These are phyloP conservation scores for Ustilago loliicola DNA, from an alignment of 1,284 basidiomycete genomes.

Conservation along the genomic window DNA sequence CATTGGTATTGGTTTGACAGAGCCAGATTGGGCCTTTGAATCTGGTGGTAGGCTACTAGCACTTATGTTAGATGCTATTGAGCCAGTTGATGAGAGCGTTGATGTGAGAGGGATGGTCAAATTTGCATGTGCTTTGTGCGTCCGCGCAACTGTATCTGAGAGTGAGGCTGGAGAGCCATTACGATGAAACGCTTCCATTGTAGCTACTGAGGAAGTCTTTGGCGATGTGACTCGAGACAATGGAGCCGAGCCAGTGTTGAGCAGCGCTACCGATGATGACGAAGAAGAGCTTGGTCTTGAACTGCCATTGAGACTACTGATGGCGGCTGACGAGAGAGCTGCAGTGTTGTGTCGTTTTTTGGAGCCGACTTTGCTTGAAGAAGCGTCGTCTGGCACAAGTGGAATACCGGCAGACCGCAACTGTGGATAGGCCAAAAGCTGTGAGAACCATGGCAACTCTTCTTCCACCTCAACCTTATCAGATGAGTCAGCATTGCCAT, in stretches of 20 bases:
- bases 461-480: constrained; percentile 23
- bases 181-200: constrained; percentile 27
- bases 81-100: constrained; percentile 34
- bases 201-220: constrained; percentile 18
- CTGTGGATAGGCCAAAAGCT: constrained; percentile 57
- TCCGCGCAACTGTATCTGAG: constrained; percentile 22
- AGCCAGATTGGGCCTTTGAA: background rate
- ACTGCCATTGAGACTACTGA: constrained; percentile 10
- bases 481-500: background rate
- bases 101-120: constrained; percentile 19
- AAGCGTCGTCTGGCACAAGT: constrained; percentile 37
- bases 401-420: constrained; percentile 53
- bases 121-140: background rate
- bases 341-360: constrained; percentile 28
- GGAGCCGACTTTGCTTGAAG: constrained; percentile 12
- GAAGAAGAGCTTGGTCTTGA: constrained; percentile 31
- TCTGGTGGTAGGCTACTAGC: constrained; percentile 5
- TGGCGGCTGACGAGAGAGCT: constrained; percentile 25
- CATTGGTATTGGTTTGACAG: constrained; percentile 19
- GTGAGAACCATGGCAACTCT: constrained; percentile 61
- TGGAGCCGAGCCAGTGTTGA: constrained; percentile 21
- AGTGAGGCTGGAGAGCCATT: constrained; percentile 34
- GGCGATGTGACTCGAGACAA: constrained; percentile 35
- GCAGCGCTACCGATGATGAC: constrained; percentile 17
- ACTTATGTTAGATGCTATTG: constrained; percentile 22